Conservation (phyloP, 495 filamentous ascomycete genomes). For the Apodospora peruviana region DNA sequence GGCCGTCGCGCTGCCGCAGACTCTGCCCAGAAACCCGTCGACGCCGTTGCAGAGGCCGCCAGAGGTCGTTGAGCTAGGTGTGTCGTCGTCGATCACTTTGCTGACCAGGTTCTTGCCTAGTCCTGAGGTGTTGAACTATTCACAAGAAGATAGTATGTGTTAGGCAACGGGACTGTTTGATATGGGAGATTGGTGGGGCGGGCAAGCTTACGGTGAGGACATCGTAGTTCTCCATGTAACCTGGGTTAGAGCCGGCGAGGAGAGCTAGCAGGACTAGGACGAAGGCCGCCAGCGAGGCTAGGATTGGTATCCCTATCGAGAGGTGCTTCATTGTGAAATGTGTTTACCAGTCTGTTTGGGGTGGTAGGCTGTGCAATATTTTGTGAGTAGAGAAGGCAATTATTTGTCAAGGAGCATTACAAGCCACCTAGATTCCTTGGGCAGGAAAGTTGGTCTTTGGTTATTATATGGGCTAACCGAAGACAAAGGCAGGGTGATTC, state of each 20-base stretch:
- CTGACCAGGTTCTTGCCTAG: slow-evolving; percentile 49
- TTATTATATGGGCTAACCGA: too few species aligned
- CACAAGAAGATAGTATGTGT: neutral
- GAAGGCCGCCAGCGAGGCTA: slow-evolving; percentile 47
- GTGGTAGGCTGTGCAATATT: neutral
- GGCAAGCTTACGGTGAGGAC: slow-evolving; percentile 55
- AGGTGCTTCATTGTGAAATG: slow-evolving; percentile 10
- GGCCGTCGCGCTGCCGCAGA: slow-evolving; percentile 21
- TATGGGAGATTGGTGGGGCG: neutral
- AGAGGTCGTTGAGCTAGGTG: slow-evolving; percentile 8
- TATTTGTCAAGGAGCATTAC: too few species aligned
- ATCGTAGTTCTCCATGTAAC: slow-evolving; percentile 57
- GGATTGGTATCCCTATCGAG: slow-evolving; percentile 13
- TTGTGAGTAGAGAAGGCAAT: too few species aligned
- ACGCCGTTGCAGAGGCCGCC: slow-evolving; percentile 9
- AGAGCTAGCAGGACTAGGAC: slow-evolving; percentile 64
- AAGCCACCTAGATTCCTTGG: too few species aligned
- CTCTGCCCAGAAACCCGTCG: slow-evolving; percentile 14
- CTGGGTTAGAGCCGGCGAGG: slow-evolving; percentile 59
- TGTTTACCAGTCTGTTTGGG: neutral
- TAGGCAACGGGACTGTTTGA: neutral
- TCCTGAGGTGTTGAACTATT: slow-evolving; percentile 58
- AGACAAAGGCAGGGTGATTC: too few species aligned
- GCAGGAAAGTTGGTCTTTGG: too few species aligned
- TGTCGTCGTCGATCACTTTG: slow-evolving; percentile 2